phyloP scores from a whole-genome alignment of 164 flowering plant species.

The Tinospora cordifolia region DNA sequence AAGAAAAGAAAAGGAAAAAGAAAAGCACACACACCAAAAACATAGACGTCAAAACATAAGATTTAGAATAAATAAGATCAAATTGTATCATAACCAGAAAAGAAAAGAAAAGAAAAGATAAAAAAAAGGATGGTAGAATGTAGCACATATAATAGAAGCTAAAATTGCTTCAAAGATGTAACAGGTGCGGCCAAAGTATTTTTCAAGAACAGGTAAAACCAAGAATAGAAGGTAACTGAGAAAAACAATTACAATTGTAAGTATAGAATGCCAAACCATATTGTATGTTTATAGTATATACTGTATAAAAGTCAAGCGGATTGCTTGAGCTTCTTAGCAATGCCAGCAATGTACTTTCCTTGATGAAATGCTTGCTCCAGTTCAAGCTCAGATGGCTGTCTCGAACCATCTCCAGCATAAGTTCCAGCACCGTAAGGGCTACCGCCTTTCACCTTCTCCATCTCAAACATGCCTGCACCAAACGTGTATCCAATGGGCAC shows the following conservation, averaged over 20 bases:
- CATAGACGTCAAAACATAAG: too few relatives aligned
- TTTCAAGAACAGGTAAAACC: slow-evolving; percentile 6
- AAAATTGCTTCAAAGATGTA: slow-evolving; percentile 1
- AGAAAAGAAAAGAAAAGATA: too few relatives aligned
- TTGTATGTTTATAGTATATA: too few relatives aligned
- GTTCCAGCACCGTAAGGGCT: slow-evolving; percentile 93
- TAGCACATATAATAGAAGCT: not conserved
- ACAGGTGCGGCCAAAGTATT: slow-evolving; percentile 8
- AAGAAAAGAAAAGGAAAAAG: too few relatives aligned
- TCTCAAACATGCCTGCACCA: slow-evolving; percentile 91
- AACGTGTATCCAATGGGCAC: slow-evolving; percentile 91
- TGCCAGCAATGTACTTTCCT: slow-evolving; percentile 64
- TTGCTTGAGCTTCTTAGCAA: slow-evolving; percentile 73
- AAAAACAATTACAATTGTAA: slow-evolving; percentile 10
- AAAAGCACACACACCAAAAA: too few relatives aligned
- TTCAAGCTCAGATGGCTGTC: slow-evolving; percentile 71
- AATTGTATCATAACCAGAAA: not conserved
- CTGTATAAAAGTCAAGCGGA: slow-evolving; percentile 29
- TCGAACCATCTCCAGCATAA: slow-evolving; percentile 81
- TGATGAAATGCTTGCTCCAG: slow-evolving; percentile 77
- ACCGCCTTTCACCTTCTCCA: slow-evolving; percentile 87
- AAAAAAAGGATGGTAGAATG: too few relatives aligned
- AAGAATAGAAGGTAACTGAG: slow-evolving; percentile 7
- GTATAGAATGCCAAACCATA: slow-evolving; percentile 19
- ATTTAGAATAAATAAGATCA: too few relatives aligned